Evolutionary conservation across 2,329 filamentous ascomycete genomes (phyloP).

Genomic region (Aspergillus fijiensis): DNA sequence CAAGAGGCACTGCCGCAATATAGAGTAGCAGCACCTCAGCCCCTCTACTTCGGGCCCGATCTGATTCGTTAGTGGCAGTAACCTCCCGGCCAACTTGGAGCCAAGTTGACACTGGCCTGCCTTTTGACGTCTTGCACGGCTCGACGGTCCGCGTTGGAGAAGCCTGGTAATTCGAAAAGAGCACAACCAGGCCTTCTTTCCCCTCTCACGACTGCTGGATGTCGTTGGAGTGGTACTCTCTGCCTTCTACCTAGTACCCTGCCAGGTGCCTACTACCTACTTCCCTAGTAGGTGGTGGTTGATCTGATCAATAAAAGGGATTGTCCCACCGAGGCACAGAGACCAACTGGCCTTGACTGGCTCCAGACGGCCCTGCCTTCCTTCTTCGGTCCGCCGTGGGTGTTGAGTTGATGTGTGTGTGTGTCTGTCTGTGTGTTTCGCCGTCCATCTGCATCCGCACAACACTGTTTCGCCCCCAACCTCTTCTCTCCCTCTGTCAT

Average conservation of each 20-base stretch:
- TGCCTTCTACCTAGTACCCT: not conserved
- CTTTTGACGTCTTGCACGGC: conserved; percentile 13
- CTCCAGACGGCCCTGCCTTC: conserved; percentile 1
- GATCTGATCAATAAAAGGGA: not conserved
- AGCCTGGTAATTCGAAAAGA: conserved; percentile 1
- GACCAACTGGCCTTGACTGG: not conserved
- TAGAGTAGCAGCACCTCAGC: conserved; percentile 9
- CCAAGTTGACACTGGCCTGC: conserved; percentile 20
- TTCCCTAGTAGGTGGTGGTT: conserved; percentile 7
- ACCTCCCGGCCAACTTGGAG: conserved; percentile 20
- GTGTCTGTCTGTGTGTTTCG: conserved; percentile 7
- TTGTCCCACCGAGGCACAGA: not conserved
- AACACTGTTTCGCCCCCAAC: conserved; percentile 4
- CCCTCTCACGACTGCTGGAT: not conserved
- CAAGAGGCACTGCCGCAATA: conserved; percentile 25
- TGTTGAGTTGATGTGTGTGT: not conserved
- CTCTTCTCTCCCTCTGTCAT: not conserved
- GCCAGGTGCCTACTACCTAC: not conserved
- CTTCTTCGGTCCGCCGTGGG: conserved; percentile 1
- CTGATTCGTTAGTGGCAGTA: conserved; percentile 24
- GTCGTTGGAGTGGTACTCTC: not conserved
- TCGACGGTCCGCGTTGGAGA: conserved; percentile 9
- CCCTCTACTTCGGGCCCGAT: conserved; percentile 24
- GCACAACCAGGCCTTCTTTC: not conserved
- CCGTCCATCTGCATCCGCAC: conserved; percentile 7